Percentiles rank a stretch among this genome's conserved stretches.
These are phyloP conservation scores for Ceratocystis ficicola DNA, from an alignment of 2,329 filamentous ascomycete genomes.

Conservation along the genomic window DNA sequence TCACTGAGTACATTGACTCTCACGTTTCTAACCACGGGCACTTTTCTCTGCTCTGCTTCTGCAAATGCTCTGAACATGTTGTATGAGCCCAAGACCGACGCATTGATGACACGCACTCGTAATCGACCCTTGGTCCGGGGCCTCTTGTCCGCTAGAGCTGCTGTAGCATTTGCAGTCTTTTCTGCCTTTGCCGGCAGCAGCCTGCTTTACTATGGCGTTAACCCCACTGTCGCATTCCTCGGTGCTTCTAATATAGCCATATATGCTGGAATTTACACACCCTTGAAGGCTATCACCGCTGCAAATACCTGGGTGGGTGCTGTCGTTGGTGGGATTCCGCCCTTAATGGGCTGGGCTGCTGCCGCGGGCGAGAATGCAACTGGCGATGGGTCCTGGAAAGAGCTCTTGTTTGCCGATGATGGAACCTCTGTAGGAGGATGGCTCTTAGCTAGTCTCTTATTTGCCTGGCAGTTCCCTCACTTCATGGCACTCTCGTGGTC, in stretches of 20 bases:
- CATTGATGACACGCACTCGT: conserved; percentile 83
- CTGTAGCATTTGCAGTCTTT: conserved; percentile 64
- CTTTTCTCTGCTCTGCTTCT: conserved; percentile 74
- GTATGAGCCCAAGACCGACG: conserved; percentile 81
- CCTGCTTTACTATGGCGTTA: conserved; percentile 77
- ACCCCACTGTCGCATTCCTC: conserved; percentile 80
- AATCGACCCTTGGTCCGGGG: conserved; percentile 79
- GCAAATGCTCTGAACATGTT: conserved; percentile 97
- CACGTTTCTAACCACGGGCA: conserved; percentile 81
- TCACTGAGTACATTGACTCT: conserved; percentile 84
- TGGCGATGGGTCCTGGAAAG: conserved; percentile 60
- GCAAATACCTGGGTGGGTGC: conserved; percentile 94
- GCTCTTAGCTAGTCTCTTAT: conserved; percentile 72
- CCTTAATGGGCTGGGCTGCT: conserved; percentile 95
- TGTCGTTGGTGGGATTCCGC: conserved; percentile 83
- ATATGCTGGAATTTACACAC: conserved; percentile 88
- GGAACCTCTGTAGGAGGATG: conserved; percentile 65
- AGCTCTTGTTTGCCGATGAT: conserved; percentile 56
- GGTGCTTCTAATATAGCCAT: conserved; percentile 75
- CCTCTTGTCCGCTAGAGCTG: conserved; percentile 58
- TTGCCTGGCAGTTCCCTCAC: conserved; percentile 96
- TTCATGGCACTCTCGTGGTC: conserved; percentile 89
- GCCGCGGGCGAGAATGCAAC: conserved; percentile 80
- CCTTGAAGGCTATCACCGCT: conserved; percentile 73
- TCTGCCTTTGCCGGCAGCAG: conserved; percentile 58